phyloP scores from a whole-genome alignment of 345 rosid genomes.

The Ceriops decandra region DNA sequence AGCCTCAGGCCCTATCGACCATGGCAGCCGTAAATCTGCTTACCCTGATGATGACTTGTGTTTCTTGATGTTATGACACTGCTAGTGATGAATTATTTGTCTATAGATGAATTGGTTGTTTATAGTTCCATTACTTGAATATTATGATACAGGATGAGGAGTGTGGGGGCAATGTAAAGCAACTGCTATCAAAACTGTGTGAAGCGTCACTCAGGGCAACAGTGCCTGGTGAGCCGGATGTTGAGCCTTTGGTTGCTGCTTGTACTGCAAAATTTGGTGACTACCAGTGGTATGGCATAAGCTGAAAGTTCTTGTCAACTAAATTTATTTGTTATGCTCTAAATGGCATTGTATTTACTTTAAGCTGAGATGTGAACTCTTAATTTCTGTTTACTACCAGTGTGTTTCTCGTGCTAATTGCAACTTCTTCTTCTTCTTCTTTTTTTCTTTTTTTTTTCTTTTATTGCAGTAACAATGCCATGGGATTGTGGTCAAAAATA shows the following conservation, averaged over 20 bases:
- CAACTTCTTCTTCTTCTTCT: neutral
- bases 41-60: neutral
- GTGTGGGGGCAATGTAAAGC: constrained; percentile 54
- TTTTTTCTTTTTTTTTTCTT: neutral
- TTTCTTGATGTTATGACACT: too few relatives aligned
- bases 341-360: too few relatives aligned
- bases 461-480: constrained; percentile 76
- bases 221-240: constrained; percentile 53
- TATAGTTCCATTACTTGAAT: too few relatives aligned
- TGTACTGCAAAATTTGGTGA: constrained; percentile 72
- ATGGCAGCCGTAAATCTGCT: constrained; percentile 60
- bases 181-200: constrained; percentile 53
- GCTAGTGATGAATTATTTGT: too few relatives aligned
- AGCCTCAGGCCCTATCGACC: constrained; percentile 34
- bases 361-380: neutral
- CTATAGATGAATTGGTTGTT: too few relatives aligned
- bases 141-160: constrained; percentile 46
- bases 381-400: neutral
- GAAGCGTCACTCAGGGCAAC: constrained; percentile 54
- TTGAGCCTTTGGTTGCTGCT: constrained; percentile 66
- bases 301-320: neutral
- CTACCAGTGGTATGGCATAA: constrained; percentile 68
- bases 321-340: too few relatives aligned
- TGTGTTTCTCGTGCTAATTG: neutral
- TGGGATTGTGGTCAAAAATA: constrained; percentile 71